Evolutionary conservation across 306 rosid genomes (phyloP).

Genomic region (Prinsepia uniflora): DNA sequence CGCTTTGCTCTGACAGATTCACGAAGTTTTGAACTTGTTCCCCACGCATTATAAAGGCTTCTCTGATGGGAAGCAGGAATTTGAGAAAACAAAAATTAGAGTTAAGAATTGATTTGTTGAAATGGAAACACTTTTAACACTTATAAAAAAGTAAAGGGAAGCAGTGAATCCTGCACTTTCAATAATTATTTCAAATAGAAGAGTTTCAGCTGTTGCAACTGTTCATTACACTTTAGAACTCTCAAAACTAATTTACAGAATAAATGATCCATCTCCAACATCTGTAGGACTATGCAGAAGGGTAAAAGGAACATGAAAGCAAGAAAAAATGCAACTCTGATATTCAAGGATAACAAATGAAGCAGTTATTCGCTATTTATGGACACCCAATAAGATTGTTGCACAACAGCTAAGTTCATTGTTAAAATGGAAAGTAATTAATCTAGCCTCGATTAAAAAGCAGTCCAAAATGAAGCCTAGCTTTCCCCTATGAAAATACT

Average conservation of each 20-base stretch:
- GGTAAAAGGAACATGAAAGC: too few relatives aligned
- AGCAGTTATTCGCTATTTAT: not conserved
- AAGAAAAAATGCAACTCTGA: not conserved
- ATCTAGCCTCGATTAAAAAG: not conserved
- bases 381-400: not conserved
- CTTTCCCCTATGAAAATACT: not conserved
- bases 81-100: conserved; percentile 19
- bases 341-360: not conserved
- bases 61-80: conserved; percentile 49
- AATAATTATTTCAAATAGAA: not conserved
- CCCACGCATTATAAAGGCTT: conserved; percentile 73
- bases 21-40: conserved; percentile 59
- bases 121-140: not conserved
- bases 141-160: not conserved
- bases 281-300: not conserved
- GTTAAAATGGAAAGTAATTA: not conserved
- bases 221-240: not conserved
- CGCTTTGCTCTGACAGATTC: conserved; percentile 88
- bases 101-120: not conserved
- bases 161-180: not conserved
- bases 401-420: not conserved
- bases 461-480: not conserved
- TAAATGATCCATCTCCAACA: not conserved
- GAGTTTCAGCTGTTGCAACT: not conserved
- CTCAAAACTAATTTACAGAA: too few relatives aligned